Base-by-base conservation (phyloP, 2,329 filamentous ascomycete genomes). In the Fusarium tupiense region DNA sequence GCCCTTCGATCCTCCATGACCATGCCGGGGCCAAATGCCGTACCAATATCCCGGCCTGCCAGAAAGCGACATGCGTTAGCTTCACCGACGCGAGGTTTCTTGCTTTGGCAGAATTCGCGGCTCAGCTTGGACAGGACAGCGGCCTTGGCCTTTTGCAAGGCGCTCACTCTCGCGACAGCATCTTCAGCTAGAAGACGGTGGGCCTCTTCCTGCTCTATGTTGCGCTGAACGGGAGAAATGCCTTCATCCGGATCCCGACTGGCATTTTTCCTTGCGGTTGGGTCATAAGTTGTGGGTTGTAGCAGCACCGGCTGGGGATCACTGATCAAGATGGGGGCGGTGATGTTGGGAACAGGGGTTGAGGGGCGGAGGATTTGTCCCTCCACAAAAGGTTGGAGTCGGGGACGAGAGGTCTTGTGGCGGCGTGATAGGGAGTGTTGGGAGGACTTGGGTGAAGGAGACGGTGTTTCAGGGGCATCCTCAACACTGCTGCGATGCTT, bases 51-150 rank as follows among this genome's bases (percentile, higher is more conserved):
- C 53, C 80, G 73, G 37, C 76, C 73, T 8, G 78, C 77, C 67
- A 82, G 77, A 61, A 79, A 72, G 24, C 81, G 78, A 60, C 82
- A 83, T 13, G 83, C 81, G 14, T 80, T 82, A 2, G 81, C 79
- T 49, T 82, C 83, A 20, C 78, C 78, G 8, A 80, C 76, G 31
- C 79, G 78, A 49, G 78, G 77, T 61, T 80, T 81, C 66, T 78
- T 82, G 64, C 61, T 70, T 4, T 73, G 61, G 69, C 76, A 82
- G 67, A 83, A 90, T 78, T 91, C 88, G 63, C 85, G 85, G 75
- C 85, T 87, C 58, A 92, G 85, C 75, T 90, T 90, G 69, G 84
- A 85, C 62, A 92, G 82, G 19, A 92, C 89, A 2, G 88, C 88
- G 71, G 90, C 88, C 78, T 89, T 90, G 40, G 90, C 90, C 67